Evolutionary conservation across 2,329 filamentous ascomycete species (phyloP), one percentile per base, ranked within the genome.

Genomic region (Phoma sp.): DNA sequence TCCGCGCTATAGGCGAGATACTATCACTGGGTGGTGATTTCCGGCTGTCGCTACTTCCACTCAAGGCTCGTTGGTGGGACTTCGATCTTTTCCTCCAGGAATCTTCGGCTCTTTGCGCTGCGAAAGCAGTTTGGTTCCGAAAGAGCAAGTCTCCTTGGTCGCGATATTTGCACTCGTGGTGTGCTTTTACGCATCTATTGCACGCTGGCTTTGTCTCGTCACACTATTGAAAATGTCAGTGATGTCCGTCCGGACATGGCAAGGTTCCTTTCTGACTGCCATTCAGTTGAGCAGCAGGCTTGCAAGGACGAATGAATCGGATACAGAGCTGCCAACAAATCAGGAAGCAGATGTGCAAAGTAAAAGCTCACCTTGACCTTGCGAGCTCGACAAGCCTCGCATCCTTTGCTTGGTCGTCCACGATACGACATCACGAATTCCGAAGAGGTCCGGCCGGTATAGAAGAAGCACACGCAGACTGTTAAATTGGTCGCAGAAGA

Each of bases 361-460:
- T 18, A 18, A 18, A 18, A 18, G 18, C 63, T 46, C 48, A 73
- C 71, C 59, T 73, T 74, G 42, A 73, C 64, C 55, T 72, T 74
- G 18, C 69, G 65, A 47, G 66, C 57, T 54, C 71, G 61, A 55
- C 71, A 74, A 33, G 65, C 58, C 51, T 72, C 66, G 39, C 70
- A 74, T 25, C 71, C 70, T 63, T 72, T 74, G 56, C 71, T 74
- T 10, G 70, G 71, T 22, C 69, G 58, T 47, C 71, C 70, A 30
- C 69, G 68, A 50, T 73, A 73, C 25, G 68, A 69, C 69, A 72
- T 73, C 18, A 33, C n/a, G 27, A 13, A n/a, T 32, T 10, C 27
- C 25, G 14, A 47, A 32, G 24, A 22, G n/a, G 39, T 39, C 27
- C 44, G 35, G 36, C 27, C 44, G 35, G 36, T 36, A 8, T 33